These are phyloP conservation scores for Chrysoporthe deuterocubensis DNA, from an alignment of 2,329 filamentous ascomycete species.

Conservation along the genomic window DNA sequence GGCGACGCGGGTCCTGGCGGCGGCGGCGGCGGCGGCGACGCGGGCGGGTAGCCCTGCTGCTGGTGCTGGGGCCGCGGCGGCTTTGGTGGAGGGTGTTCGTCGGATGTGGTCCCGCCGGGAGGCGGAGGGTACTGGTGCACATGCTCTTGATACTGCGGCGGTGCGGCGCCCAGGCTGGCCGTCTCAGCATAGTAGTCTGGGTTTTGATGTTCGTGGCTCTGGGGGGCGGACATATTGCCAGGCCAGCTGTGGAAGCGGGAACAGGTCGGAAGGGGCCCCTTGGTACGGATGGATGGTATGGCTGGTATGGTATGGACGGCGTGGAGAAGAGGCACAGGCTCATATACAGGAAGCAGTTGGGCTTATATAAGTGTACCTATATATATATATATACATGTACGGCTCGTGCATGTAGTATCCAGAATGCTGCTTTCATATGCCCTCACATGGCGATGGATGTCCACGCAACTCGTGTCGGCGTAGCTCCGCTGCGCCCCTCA, in stretches of 20 bases:
- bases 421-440: not conserved
- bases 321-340: no score
- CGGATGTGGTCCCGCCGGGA: not conserved
- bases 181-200: constrained; percentile 20
- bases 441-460: not conserved
- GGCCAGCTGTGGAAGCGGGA: not conserved
- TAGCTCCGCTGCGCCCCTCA: not conserved
- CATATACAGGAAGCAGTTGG: not conserved
- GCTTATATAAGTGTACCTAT: no score
- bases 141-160: constrained; percentile 8
- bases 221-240: constrained; percentile 5
- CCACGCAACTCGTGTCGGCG: no score
- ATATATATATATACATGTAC: not conserved
- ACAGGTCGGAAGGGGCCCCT: not conserved
- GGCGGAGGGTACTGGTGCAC: constrained; percentile 17
- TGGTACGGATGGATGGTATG: not conserved
- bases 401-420: not conserved
- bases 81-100: constrained; percentile 7
- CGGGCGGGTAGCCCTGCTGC: constrained; percentile 4
- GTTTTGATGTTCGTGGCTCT: constrained; percentile 15
- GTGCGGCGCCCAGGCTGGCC: constrained; percentile 1
- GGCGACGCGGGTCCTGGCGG: not conserved
- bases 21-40: not conserved
- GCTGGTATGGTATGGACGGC: no score
- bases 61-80: constrained; percentile 14